phyloP scores from a whole-genome alignment of 306 rosid species.

The Trifolium fragiferum region DNA sequence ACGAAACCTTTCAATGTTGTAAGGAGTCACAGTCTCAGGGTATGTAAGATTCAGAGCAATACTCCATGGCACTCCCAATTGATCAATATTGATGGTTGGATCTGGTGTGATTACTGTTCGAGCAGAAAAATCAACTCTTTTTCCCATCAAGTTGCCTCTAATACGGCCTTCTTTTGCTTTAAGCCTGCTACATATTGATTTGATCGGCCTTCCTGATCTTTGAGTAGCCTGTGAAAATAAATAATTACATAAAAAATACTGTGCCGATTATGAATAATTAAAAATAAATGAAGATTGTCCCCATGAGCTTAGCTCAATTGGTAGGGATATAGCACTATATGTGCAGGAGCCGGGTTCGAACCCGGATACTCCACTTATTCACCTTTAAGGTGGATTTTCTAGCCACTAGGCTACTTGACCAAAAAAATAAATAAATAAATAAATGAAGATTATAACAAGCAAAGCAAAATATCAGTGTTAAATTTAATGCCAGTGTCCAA shows the following conservation, averaged over 20 bases:
- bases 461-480: slow-evolving; percentile 9
- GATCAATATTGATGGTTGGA: slow-evolving; percentile 91
- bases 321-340: too few species aligned
- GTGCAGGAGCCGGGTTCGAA: too few species aligned
- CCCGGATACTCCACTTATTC: too few species aligned
- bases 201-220: slow-evolving; percentile 97
- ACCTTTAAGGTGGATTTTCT: too few species aligned
- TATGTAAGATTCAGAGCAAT: slow-evolving; percentile 95
- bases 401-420: too few species aligned
- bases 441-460: slow-evolving; percentile 14
- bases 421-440: not conserved
- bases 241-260: slow-evolving; percentile 10
- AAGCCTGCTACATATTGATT: slow-evolving; percentile 98
- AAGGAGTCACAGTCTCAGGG: slow-evolving; percentile 99
- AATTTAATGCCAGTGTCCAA: slow-evolving; percentile 36
- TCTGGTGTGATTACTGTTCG: slow-evolving; percentile 98
- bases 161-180: slow-evolving; percentile 99
- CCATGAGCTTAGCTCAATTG: too few species aligned
- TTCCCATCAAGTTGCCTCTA: slow-evolving; percentile 98
- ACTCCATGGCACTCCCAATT: slow-evolving; percentile 99
- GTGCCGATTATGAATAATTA: not conserved
- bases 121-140: slow-evolving; percentile 97
- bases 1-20: slow-evolving; percentile 86
- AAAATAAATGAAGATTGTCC: not conserved
- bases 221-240: slow-evolving; percentile 77